These are phyloP conservation scores for Coemansia sp. DNA, from an alignment of 192 early-diverging fungal species.

Conservation along the genomic window DNA sequence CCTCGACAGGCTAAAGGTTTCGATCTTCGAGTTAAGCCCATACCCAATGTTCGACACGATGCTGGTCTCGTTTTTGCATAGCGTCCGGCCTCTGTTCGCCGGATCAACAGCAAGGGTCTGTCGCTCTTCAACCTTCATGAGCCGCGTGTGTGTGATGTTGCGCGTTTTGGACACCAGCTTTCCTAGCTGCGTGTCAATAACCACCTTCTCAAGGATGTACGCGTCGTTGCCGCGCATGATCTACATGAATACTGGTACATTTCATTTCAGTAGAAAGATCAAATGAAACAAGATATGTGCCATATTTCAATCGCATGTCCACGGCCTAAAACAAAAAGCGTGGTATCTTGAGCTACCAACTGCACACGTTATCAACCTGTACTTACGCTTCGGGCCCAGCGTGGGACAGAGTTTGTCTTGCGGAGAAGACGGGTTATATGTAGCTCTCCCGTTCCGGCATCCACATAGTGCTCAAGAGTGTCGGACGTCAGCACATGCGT, in stretches of 20 bases:
- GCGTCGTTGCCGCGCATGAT: conserved; percentile 82
- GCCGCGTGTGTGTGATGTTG: conserved; percentile 90
- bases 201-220: conserved; percentile 88
- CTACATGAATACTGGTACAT: conserved; percentile 31
- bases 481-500: conserved; percentile 90
- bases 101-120: conserved; percentile 70
- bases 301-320: neutral
- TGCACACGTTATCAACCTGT: neutral
- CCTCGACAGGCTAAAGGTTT: conserved; percentile 82
- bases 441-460: conserved; percentile 75
- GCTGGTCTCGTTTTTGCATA: conserved; percentile 76
- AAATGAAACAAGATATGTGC: neutral
- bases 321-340: neutral
- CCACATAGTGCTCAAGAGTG: conserved; percentile 85
- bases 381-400: conserved; percentile 72
- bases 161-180: conserved; percentile 81
- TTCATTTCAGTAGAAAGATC: neutral
- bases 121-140: conserved; percentile 91
- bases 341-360: neutral
- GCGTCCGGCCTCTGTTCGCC: conserved; percentile 60
- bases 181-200: conserved; percentile 71
- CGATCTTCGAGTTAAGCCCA: conserved; percentile 78
- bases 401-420: conserved; percentile 84
- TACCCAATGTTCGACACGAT: conserved; percentile 88
- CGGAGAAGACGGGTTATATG: conserved; percentile 85